Percentiles rank a stretch among this genome's conserved stretches.
phyloP scores from a whole-genome alignment of 345 rosid genomes.

The Populus pruinosa region DNA sequence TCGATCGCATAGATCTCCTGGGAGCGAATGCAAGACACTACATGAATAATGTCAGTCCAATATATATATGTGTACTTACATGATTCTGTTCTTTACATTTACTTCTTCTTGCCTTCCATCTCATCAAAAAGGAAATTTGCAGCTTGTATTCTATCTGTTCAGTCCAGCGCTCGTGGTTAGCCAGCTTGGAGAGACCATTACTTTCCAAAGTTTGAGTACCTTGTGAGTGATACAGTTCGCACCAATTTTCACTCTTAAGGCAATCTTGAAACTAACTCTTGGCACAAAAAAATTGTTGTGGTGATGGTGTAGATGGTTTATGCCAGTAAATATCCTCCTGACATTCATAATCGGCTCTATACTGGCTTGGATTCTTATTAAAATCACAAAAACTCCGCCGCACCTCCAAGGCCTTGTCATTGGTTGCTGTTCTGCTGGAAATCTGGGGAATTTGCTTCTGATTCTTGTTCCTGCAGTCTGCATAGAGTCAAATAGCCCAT shows the following conservation, averaged over 20 bases:
- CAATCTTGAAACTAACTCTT: too few relatives aligned
- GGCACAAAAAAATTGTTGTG: too few relatives aligned
- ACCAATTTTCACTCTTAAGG: slow-evolving; percentile 25
- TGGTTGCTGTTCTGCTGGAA: slow-evolving; percentile 50
- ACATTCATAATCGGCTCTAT: slow-evolving; percentile 34
- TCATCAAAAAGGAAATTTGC: not conserved
- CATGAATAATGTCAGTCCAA: not conserved
- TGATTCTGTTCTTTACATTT: not conserved
- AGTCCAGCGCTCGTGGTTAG: slow-evolving; percentile 37
- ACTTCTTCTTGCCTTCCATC: not conserved
- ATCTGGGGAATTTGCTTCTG: slow-evolving; percentile 36
- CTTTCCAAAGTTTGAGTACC: not conserved
- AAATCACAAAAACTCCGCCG: slow-evolving; percentile 32
- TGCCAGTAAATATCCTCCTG: slow-evolving; percentile 43
- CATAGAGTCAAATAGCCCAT: slow-evolving; percentile 37
- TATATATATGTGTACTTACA: not conserved
- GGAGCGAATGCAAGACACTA: not conserved
- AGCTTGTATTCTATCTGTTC: not conserved
- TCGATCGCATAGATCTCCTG: not conserved
- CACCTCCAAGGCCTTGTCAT: slow-evolving; percentile 43
- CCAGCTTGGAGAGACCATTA: not conserved
- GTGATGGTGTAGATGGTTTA: slow-evolving; percentile 42
- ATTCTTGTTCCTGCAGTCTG: slow-evolving; percentile 43
- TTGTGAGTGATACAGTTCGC: slow-evolving; percentile 24
- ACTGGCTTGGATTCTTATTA: slow-evolving; percentile 40